These are phyloP conservation scores for Aureobasidium leucospermi DNA, from an alignment of 2,329 filamentous ascomycete species.

Conservation along the genomic window DNA sequence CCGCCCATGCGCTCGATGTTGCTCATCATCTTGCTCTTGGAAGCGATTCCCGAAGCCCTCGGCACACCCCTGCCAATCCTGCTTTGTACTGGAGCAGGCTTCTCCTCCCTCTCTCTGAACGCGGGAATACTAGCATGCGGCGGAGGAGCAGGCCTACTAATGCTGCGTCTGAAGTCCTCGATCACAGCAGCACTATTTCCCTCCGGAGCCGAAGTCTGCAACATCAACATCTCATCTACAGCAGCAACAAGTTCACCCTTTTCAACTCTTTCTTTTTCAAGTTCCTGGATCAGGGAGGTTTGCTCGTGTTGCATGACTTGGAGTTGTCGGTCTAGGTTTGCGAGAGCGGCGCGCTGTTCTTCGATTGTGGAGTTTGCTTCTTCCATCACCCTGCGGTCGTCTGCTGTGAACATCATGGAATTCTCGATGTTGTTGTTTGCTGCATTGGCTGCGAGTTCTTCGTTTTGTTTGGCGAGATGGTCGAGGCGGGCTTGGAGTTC, in stretches of 20 bases:
- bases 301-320: constrained; percentile 63
- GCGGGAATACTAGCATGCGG: constrained; percentile 29
- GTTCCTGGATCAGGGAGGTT: constrained; percentile 53
- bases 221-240: constrained; percentile 75
- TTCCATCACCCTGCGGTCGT: constrained; percentile 16
- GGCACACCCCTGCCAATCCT: constrained; percentile 35
- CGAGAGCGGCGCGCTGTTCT: constrained; percentile 62
- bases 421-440: constrained; percentile 52
- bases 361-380: constrained; percentile 45
- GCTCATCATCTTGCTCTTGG: constrained; percentile 69
- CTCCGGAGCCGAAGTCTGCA: constrained; percentile 44
- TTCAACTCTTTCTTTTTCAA: constrained; percentile 70
- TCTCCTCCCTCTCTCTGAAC: constrained; percentile 50
- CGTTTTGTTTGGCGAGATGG: constrained; percentile 65
- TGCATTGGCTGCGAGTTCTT: constrained; percentile 56
- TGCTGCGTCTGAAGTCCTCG: constrained; percentile 48
- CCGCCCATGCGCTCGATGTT: constrained; percentile 81
- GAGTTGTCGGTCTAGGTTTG: constrained; percentile 67
- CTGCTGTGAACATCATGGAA: constrained; percentile 11
- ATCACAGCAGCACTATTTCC: constrained; percentile 31
- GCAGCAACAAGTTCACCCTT: constrained; percentile 76
- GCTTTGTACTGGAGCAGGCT: constrained; percentile 36
- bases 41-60: constrained; percentile 27
- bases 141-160: constrained; percentile 40
- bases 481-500: constrained; percentile 68